Evolutionary conservation across 768 basidiomycete species (phyloP).

Genomic region (Boletus insuetus): DNA sequence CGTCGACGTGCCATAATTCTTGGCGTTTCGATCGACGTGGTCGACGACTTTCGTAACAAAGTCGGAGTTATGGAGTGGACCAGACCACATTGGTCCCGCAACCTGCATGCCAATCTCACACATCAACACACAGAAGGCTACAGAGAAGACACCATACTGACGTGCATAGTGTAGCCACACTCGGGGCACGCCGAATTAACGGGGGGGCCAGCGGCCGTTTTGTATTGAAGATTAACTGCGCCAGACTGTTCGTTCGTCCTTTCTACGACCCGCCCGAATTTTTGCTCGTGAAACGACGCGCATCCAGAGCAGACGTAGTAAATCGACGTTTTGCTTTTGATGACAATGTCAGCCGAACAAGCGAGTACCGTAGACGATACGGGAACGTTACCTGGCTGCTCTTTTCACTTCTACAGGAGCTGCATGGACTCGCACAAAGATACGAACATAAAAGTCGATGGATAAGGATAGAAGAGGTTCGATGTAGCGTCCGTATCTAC

Average conservation of each 20-base stretch:
- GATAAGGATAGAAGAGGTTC: conserved; percentile 86
- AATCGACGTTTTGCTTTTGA: conserved; percentile 73
- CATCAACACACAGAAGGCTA: neutral
- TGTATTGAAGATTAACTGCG: conserved; percentile 62
- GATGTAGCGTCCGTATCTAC: conserved; percentile 90
- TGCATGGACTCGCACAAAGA: conserved; percentile 79
- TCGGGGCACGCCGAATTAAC: conserved; percentile 72
- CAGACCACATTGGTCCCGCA: conserved; percentile 97
- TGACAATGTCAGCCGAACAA: conserved; percentile 2
- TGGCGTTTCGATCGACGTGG: conserved; percentile 61
- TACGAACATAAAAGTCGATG: conserved; percentile 95
- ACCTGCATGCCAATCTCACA: conserved; percentile 43
- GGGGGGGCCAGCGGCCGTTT: conserved; percentile 67
- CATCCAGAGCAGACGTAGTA: conserved; percentile 86
- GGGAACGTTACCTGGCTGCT: conserved; percentile 58
- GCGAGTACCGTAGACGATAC: neutral
- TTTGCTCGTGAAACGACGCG: conserved; percentile 79
- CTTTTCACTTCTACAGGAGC: conserved; percentile 84
- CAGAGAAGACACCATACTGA: conserved; percentile 36
- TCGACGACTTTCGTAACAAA: conserved; percentile 76
- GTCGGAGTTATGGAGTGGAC: conserved; percentile 70
- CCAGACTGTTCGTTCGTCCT: conserved; percentile 55
- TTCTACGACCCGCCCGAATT: conserved; percentile 73
- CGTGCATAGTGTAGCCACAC: conserved; percentile 76
- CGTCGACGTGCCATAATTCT: conserved; percentile 70